phyloP scores from a whole-genome alignment of 805 yeast genomes.

The Metschnikowia koreensis region DNA sequence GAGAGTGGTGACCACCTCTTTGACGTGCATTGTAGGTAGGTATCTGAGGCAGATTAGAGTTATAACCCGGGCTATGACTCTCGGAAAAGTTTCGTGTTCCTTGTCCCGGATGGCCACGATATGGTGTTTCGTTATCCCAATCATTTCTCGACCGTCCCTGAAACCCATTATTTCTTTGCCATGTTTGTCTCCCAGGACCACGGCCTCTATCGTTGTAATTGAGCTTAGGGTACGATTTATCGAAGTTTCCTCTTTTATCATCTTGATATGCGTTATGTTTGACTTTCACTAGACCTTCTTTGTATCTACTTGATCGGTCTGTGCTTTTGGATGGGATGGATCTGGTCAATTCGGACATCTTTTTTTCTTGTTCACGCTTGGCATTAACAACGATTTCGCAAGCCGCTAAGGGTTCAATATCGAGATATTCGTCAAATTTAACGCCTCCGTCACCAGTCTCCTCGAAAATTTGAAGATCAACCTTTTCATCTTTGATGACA shows the following conservation, averaged over 20 bases:
- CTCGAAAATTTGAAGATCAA: slow-evolving; percentile 75
- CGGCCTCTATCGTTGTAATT: background rate
- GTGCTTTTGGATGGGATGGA: background rate
- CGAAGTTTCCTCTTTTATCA: slow-evolving; percentile 3
- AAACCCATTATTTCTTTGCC: slow-evolving; percentile 1
- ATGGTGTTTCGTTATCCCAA: background rate
- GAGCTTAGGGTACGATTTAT: background rate
- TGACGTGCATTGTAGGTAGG: background rate
- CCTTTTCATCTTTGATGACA: slow-evolving; percentile 52
- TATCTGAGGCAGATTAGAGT: background rate
- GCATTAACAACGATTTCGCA: slow-evolving; percentile 51
- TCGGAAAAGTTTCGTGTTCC: background rate
- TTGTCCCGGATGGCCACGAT: background rate
- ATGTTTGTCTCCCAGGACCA: background rate
- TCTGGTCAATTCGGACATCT: background rate
- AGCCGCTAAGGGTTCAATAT: slow-evolving; percentile 65
- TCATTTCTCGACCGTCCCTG: background rate
- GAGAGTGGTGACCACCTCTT: background rate
- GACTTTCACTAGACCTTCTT: background rate
- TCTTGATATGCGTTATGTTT: background rate
- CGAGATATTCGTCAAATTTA: slow-evolving; percentile 78
- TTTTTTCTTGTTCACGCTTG: slow-evolving; percentile 15
- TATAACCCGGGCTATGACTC: background rate
- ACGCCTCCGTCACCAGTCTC: slow-evolving; percentile 67
- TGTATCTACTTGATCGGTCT: background rate